Percentiles rank a stretch among this genome's conserved stretches.
Evolutionary conservation across 768 basidiomycete genomes (phyloP).

Genomic region (Psilocybe cubensis): DNA sequence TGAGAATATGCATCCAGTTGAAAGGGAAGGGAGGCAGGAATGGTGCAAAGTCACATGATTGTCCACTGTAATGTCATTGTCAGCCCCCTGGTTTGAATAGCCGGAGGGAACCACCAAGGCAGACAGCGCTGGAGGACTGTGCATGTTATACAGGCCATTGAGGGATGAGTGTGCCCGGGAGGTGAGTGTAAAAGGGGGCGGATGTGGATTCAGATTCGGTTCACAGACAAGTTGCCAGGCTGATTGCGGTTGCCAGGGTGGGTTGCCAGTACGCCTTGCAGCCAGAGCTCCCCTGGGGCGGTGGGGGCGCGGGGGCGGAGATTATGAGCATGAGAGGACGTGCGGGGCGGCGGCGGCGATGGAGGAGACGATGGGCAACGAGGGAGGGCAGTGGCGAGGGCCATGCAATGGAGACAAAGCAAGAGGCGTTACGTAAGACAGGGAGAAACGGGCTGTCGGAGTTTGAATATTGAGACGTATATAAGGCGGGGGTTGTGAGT

Average conservation of each 20-base stretch:
- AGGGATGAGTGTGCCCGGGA: not conserved
- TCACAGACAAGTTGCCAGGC: conserved; percentile 17
- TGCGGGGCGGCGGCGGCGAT: no score
- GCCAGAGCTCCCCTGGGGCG: no score
- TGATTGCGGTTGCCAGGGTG: conserved; percentile 28
- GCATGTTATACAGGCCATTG: not conserved
- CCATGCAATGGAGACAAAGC: conserved; percentile 31
- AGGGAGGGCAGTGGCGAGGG: conserved; percentile 2
- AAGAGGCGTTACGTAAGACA: conserved; percentile 46
- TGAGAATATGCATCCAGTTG: not conserved
- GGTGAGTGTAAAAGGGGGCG: not conserved
- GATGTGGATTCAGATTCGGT: conserved; percentile 10
- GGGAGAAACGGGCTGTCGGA: conserved; percentile 44
- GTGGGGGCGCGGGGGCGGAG: not conserved
- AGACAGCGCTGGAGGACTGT: not conserved
- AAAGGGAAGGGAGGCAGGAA: not conserved
- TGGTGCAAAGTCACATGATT: conserved; percentile 9
- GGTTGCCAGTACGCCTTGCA: no score
- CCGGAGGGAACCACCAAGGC: not conserved
- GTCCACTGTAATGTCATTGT: conserved; percentile 3
- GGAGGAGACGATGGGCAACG: not conserved
- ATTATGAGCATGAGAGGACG: no score
- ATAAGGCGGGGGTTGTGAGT: conserved; percentile 39
- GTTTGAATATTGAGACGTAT: conserved; percentile 48
- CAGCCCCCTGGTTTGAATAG: not conserved